Evolutionary conservation across 352 stramenopile species (phyloP).

Genomic region (Pythium sp.): DNA sequence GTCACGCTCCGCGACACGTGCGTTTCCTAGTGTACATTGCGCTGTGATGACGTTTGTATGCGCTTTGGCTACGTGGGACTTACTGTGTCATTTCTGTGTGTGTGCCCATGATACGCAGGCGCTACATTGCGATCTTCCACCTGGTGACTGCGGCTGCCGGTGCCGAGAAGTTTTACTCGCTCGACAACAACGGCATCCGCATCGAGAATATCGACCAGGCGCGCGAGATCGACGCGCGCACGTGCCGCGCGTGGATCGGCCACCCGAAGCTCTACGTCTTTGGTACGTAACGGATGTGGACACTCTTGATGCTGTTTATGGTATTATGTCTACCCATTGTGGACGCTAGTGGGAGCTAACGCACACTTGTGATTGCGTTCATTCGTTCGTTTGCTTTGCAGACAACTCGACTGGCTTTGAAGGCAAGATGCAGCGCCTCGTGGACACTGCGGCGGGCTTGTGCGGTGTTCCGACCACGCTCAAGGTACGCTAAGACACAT

Average conservation of each 20-base stretch:
- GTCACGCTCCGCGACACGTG: slow-evolving; percentile 81
- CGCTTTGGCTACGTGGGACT: background rate
- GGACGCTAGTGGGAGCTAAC: background rate
- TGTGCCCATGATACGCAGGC: slow-evolving; percentile 5
- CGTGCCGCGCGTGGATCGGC: slow-evolving; percentile 76
- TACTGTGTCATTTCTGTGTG: background rate
- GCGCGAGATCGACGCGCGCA: slow-evolving; percentile 82
- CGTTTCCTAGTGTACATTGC: background rate
- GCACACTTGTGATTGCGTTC: background rate
- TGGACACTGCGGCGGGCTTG: slow-evolving; percentile 67
- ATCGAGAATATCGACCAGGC: slow-evolving; percentile 93
- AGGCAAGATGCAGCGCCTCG: slow-evolving; percentile 85
- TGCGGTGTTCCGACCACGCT: slow-evolving; percentile 77
- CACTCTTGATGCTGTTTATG: background rate
- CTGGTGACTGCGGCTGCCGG: slow-evolving; percentile 91
- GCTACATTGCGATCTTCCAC: slow-evolving; percentile 89
- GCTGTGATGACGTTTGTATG: background rate
- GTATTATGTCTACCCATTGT: background rate
- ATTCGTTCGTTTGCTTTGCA: background rate
- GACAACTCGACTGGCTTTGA: slow-evolving; percentile 63
- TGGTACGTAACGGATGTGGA: slow-evolving; percentile 27
- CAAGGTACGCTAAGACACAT: slow-evolving; percentile 24
- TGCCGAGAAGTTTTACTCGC: slow-evolving; percentile 94
- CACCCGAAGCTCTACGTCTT: slow-evolving; percentile 86
- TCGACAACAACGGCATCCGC: slow-evolving; percentile 95